Conservation (phyloP, 148 eudicot genomes). For the Camellia sinensis region DNA sequence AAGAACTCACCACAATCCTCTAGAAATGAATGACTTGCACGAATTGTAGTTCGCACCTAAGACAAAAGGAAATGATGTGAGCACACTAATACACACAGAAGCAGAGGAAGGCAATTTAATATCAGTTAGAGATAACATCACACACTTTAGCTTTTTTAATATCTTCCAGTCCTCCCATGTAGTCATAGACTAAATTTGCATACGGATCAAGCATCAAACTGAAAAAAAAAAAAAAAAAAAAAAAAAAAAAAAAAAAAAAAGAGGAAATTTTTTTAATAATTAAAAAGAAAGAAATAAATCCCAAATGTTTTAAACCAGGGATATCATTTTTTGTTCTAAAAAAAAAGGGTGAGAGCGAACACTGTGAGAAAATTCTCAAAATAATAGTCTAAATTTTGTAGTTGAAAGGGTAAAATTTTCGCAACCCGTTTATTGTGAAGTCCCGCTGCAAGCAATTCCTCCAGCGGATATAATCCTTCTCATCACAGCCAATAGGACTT, state of each 20-base stretch:
- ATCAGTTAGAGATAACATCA: slow-evolving; percentile 27
- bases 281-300: too few species aligned
- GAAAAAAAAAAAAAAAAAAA: slow-evolving; percentile 2
- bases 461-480: slow-evolving; percentile 77
- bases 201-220: slow-evolving; percentile 94
- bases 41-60: slow-evolving; percentile 71
- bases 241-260: not conserved
- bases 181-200: slow-evolving; percentile 67
- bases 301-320: not conserved
- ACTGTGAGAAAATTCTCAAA: slow-evolving; percentile 11
- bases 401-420: slow-evolving; percentile 34
- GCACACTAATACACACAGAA: not conserved
- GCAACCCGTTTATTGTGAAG: slow-evolving; percentile 92
- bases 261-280: not conserved
- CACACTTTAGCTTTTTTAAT: slow-evolving; percentile 71
- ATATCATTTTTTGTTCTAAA: not conserved
- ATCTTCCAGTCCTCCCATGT: slow-evolving; percentile 74
- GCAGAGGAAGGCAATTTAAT: not conserved
- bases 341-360: not conserved
- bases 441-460: slow-evolving; percentile 76
- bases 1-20: slow-evolving; percentile 76
- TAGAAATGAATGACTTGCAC: slow-evolving; percentile 57
- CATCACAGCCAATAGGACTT: slow-evolving; percentile 40
- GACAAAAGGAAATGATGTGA: slow-evolving; percentile 16
- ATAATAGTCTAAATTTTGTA: slow-evolving; percentile 21